Evolutionary conservation across 116 monocot genomes (phyloP), one percentile per base, ranked within the genome.

Genomic region (Phalaenopsis hybrid): DNA sequence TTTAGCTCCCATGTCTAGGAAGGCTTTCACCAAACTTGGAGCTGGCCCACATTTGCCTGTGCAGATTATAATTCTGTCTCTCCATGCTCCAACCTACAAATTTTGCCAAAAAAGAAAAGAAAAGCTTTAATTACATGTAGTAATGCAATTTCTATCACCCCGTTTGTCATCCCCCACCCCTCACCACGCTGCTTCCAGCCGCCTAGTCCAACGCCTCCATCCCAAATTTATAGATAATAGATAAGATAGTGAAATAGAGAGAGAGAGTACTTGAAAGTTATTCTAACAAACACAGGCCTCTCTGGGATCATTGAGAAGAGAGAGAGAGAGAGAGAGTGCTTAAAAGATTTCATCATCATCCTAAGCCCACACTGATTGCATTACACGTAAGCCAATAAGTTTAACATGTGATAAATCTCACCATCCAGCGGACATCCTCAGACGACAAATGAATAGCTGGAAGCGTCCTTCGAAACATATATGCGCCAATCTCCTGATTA

Each of bases 401-500:
- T 3, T 17, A 67, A 75, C 41, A 41, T 41, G 41, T 41, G 2
- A 3, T 74, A 33, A 33, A 75, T 21, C 87, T 87, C 82, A 99
- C 99, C 99, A 95, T 99, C 89, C 92, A 95, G 41, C 92, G 93
- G 57, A 92, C 87, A 89, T 99, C 95, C 79, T 99, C 99, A 80
- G 99, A 79, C 57, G 92, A 87, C 72, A 99, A 85, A 86, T 99
- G 95, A 85, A 91, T 82, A 81, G 92, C 87, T 85, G 95, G 95
- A 69, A 99, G 89, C 16, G 90, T 99, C 75, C 99, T 93, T 25
- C 93, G 87, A 83, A 99, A 99, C 99, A 99, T 99, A 81, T 85
- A 99, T 33, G 99, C 99, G 79, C 95, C 92, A 83, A 99, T 92
- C 88, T 99, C 99, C 78, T 93, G 95, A 79, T 99, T 92, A 89